phyloP scores from a whole-genome alignment of 805 yeast genomes.

The Candida fluviatilis region DNA sequence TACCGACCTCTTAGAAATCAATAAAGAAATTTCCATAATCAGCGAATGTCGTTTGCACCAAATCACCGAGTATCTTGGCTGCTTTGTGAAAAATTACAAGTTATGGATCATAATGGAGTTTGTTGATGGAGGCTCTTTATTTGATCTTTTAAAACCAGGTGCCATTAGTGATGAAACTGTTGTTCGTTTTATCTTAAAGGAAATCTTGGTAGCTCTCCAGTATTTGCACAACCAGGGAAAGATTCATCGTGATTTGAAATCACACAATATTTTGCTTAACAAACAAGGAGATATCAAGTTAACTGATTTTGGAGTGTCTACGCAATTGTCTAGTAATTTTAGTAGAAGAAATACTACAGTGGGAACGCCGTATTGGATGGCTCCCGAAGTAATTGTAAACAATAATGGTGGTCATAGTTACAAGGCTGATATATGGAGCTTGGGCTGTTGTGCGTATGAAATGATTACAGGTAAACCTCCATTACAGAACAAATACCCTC shows the following conservation, averaged over 20 bases:
- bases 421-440: constrained; percentile 75
- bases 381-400: constrained; percentile 55
- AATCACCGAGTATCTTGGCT: constrained; percentile 67
- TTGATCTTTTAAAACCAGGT: constrained; percentile 58
- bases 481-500: constrained; percentile 35
- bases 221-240: constrained; percentile 70
- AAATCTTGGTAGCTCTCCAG: constrained; percentile 55
- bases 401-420: constrained; percentile 52
- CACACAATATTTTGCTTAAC: constrained; percentile 37
- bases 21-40: constrained; percentile 64
- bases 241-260: constrained; percentile 58
- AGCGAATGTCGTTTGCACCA: constrained; percentile 61
- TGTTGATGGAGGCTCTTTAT: constrained; percentile 73
- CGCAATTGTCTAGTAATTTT: constrained; percentile 39
- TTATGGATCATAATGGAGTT: constrained; percentile 81
- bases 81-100: constrained; percentile 64
- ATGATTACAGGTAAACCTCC: constrained; percentile 74
- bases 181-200: constrained; percentile 51
- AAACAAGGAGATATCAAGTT: constrained; percentile 37
- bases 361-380: constrained; percentile 66
- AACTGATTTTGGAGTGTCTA: constrained; percentile 44
- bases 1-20: constrained; percentile 64
- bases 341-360: constrained; percentile 43
- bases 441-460: constrained; percentile 77
- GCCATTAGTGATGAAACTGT: constrained; percentile 50